These are phyloP conservation scores for Colletotrichum gigasporum DNA, from an alignment of 2,329 filamentous ascomycete genomes.

Conservation along the genomic window DNA sequence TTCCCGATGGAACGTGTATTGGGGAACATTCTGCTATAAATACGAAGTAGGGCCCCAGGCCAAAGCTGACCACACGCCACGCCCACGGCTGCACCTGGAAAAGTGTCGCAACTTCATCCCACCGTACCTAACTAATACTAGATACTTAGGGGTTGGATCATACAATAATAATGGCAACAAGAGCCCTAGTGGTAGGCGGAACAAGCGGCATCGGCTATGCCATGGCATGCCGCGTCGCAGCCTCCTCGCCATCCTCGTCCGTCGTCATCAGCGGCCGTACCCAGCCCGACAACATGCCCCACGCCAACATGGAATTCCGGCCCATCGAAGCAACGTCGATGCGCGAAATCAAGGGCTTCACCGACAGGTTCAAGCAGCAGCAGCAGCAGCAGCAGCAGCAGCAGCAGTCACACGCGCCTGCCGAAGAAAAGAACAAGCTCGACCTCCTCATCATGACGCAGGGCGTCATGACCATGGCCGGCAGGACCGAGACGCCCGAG, in stretches of 20 bases:
- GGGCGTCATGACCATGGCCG: conserved; percentile 46
- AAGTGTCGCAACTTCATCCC: too few species aligned
- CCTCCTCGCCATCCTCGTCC: conserved; percentile 35
- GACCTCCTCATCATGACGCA: conserved; percentile 50
- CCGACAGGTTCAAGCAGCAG: conserved; percentile 37
- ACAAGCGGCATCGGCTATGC: conserved; percentile 47
- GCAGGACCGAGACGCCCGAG: conserved; percentile 51
- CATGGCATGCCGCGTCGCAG: conserved; percentile 46
- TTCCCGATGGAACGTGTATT: too few species aligned
- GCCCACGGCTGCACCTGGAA: too few species aligned
- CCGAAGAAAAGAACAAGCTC: too few species aligned
- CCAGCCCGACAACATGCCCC: conserved; percentile 39
- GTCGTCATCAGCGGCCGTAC: conserved; percentile 46
- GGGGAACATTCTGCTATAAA: too few species aligned
- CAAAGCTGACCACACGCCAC: too few species aligned
- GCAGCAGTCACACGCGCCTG: too few species aligned
- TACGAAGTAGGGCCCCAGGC: too few species aligned
- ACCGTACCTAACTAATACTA: too few species aligned
- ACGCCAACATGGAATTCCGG: conserved; percentile 44
- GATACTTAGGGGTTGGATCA: too few species aligned
- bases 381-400: conserved; percentile 35
- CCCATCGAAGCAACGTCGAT: conserved; percentile 45
- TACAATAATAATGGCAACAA: conserved; percentile 20
- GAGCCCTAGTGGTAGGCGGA: conserved; percentile 46
- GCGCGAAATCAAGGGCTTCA: conserved; percentile 44